Evolutionary conservation across 495 filamentous ascomycete species (phyloP).

Genomic region (Penicillium desertorum): DNA sequence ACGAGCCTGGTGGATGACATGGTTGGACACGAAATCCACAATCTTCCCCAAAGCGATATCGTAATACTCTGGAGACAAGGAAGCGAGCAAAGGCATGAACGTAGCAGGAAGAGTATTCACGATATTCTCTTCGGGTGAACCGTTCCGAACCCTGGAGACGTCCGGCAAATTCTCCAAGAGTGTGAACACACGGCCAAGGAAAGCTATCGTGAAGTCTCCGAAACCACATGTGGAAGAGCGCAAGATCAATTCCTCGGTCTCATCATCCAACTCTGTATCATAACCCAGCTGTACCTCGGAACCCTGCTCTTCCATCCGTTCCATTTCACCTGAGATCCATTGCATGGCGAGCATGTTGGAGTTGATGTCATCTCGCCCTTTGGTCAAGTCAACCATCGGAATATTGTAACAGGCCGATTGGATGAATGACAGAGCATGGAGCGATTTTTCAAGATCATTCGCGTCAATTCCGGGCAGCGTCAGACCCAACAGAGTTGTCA

Average conservation of each 20-base stretch:
- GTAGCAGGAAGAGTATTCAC: conserved; percentile 94
- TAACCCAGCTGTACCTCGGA: conserved; percentile 84
- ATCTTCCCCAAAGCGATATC: conserved; percentile 90
- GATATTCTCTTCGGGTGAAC: conserved; percentile 93
- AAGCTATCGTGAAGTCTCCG: conserved; percentile 83
- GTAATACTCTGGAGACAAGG: conserved; percentile 89
- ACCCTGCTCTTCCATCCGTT: conserved; percentile 86
- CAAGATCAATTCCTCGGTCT: conserved; percentile 84
- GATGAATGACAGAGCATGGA: conserved; percentile 91
- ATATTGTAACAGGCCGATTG: conserved; percentile 94
- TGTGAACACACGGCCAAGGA: conserved; percentile 92
- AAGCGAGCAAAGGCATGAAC: conserved; percentile 85
- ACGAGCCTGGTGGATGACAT: conserved; percentile 95
- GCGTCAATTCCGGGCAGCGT: conserved; percentile 95
- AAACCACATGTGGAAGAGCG: conserved; percentile 96
- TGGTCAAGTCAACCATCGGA: conserved; percentile 80
- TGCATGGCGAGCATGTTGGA: conserved; percentile 77
- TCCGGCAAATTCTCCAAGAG: conserved; percentile 94
- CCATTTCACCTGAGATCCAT: conserved; percentile 93
- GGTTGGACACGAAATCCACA: conserved; percentile 85
- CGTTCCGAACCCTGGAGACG: conserved; percentile 76
- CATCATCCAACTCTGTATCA: conserved; percentile 72
- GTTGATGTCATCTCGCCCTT: conserved; percentile 65
- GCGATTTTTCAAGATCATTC: conserved; percentile 95
- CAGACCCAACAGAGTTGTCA: conserved; percentile 87